These are phyloP conservation scores for Ascosphaera aggregata DNA, from an alignment of 2,329 filamentous ascomycete species.

Conservation along the genomic window DNA sequence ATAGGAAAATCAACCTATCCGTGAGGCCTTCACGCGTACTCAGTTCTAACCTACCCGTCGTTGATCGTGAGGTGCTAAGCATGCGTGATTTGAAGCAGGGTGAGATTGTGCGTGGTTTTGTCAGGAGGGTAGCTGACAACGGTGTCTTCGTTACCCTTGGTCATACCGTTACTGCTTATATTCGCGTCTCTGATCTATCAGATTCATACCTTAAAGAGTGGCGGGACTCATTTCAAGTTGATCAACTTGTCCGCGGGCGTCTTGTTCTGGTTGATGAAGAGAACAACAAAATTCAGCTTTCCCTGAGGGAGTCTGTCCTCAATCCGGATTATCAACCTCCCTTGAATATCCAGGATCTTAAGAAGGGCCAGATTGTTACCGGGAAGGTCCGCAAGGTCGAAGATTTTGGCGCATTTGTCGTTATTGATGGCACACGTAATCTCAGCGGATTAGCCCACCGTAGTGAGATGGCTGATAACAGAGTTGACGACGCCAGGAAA, in stretches of 20 bases:
- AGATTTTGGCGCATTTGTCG: conserved; percentile 85
- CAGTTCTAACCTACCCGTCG: conserved; percentile 58
- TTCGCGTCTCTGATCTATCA: conserved; percentile 70
- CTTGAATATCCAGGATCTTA: conserved; percentile 52
- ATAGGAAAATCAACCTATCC: conserved; percentile 67
- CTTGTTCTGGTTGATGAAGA: conserved; percentile 47
- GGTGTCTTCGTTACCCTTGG: conserved; percentile 73
- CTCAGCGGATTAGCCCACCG: conserved; percentile 85
- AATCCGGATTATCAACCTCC: conserved; percentile 56
- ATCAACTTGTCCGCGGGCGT: conserved; percentile 78
- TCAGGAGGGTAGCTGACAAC: conserved; percentile 74
- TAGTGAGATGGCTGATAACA: conserved; percentile 70
- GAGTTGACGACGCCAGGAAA: conserved; percentile 63
- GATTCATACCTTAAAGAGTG: conserved; percentile 87
- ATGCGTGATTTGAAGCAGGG: conserved; percentile 50
- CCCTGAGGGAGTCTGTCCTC: conserved; percentile 62
- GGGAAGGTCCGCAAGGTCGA: conserved; percentile 86
- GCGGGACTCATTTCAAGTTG: conserved; percentile 70
- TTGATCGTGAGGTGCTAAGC: conserved; percentile 55
- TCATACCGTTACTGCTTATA: conserved; percentile 56
- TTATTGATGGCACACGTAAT: conserved; percentile 66
- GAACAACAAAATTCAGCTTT: conserved; percentile 57
- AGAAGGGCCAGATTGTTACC: conserved; percentile 58
- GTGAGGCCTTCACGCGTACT: conserved; percentile 70
- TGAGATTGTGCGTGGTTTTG: conserved; percentile 69